These are phyloP conservation scores for Oryza australiensis DNA, from an alignment of 176 grass and related monocot species.

Conservation along the genomic window DNA sequence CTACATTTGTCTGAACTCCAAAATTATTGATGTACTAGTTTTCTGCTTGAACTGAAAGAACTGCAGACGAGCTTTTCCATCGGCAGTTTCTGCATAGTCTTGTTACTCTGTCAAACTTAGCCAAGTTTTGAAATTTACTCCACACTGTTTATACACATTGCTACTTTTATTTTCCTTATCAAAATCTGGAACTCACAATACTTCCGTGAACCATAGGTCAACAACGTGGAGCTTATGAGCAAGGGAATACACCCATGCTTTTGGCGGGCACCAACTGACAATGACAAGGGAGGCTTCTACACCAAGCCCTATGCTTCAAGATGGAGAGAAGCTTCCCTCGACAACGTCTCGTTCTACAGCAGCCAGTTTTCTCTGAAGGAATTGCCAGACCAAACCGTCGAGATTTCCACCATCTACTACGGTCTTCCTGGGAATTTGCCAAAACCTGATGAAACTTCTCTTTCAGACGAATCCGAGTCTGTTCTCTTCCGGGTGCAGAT, in stretches of 20 bases:
- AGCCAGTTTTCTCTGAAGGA: slow-evolving; percentile 63
- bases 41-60: neutral
- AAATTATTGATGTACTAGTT: neutral
- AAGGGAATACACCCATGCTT: slow-evolving; percentile 85
- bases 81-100: neutral
- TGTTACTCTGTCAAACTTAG: neutral
- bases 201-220: slow-evolving; percentile 47
- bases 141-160: neutral
- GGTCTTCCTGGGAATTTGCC: slow-evolving; percentile 45
- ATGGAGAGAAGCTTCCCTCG: slow-evolving; percentile 70
- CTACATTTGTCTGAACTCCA: neutral
- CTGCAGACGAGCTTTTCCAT: neutral
- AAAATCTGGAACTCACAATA: neutral
- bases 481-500: slow-evolving; percentile 48
- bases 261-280: slow-evolving; percentile 88
- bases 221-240: slow-evolving; percentile 50
- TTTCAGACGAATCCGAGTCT: slow-evolving; percentile 32
- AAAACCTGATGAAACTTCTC: slow-evolving; percentile 27
- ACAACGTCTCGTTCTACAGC: slow-evolving; percentile 53
- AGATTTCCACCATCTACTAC: slow-evolving; percentile 61
- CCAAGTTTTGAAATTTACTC: neutral
- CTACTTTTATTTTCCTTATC: neutral
- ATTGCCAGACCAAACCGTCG: slow-evolving; percentile 39
- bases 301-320: slow-evolving; percentile 52
- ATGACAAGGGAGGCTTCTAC: slow-evolving; percentile 75